phyloP scores from a whole-genome alignment of 1,284 basidiomycete species.

The Phlebopus sp. region DNA sequence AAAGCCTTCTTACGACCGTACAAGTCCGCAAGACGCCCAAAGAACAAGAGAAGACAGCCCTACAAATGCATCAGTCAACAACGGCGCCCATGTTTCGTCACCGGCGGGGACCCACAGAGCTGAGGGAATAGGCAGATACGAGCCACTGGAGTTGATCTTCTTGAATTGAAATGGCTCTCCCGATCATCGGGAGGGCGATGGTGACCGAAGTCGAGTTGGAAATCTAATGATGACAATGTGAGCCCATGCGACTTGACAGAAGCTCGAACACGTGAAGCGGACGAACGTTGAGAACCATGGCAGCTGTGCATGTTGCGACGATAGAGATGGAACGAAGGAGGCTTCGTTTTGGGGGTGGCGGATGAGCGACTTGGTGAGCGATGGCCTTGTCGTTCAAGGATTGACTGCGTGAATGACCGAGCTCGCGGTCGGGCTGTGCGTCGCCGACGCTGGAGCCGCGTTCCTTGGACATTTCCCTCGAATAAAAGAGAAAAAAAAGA shows the following conservation, averaged over 20 bases:
- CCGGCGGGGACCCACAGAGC: slow-evolving; percentile 39
- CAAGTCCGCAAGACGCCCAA: slow-evolving; percentile 71
- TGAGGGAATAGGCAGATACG: slow-evolving; percentile 47
- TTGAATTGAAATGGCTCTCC: slow-evolving; percentile 45
- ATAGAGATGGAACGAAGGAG: slow-evolving; percentile 37
- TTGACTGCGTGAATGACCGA: slow-evolving; percentile 9
- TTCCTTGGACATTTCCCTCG: slow-evolving; percentile 11
- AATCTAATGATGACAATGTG: slow-evolving; percentile 29
- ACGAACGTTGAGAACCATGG: slow-evolving; percentile 55
- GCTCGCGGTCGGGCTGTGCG: slow-evolving; percentile 13
- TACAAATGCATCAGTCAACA: slow-evolving; percentile 26
- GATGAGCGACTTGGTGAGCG: neutral
- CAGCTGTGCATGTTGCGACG: slow-evolving; percentile 48
- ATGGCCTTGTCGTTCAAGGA: slow-evolving; percentile 13
- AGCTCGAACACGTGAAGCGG: slow-evolving; percentile 5
- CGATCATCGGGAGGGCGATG: slow-evolving; percentile 65
- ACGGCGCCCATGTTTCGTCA: slow-evolving; percentile 25
- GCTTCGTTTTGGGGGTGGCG: slow-evolving; percentile 17
- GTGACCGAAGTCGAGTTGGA: slow-evolving; percentile 45
- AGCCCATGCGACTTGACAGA: slow-evolving; percentile 15
- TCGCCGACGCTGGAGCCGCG: slow-evolving; percentile 7
- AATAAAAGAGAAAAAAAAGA: slow-evolving; percentile 4
- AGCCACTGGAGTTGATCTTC: slow-evolving; percentile 66
- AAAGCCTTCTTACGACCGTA: slow-evolving; percentile 68
- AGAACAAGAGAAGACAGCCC: slow-evolving; percentile 72